These are phyloP conservation scores for Sphagnum contortum DNA, from an alignment of 225 moss, liverwort and hornwort genomes.

Conservation along the genomic window DNA sequence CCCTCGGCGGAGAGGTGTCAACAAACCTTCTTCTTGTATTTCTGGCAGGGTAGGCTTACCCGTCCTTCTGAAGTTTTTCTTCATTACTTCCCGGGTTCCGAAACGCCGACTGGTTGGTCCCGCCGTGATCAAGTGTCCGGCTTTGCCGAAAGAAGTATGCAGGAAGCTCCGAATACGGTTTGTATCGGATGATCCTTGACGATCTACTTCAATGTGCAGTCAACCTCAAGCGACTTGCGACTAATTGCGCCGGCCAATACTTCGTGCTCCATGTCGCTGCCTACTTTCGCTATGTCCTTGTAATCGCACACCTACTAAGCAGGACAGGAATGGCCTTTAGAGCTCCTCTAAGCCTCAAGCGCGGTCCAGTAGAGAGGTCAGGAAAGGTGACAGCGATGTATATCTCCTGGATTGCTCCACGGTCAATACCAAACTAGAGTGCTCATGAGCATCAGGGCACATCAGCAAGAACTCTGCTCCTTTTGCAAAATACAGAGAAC, in stretches of 20 bases:
- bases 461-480: too few species aligned
- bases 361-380: too few species aligned
- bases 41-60: constrained; percentile 25
- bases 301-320: too few species aligned
- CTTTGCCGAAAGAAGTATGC: not conserved
- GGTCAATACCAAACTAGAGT: too few species aligned
- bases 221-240: constrained; percentile 20
- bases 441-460: too few species aligned
- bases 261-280: constrained; percentile 29
- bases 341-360: too few species aligned
- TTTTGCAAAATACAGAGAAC: too few species aligned
- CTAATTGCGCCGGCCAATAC: constrained; percentile 19
- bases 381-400: too few species aligned
- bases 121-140: not conserved
- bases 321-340: too few species aligned
- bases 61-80: constrained; percentile 30
- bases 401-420: too few species aligned
- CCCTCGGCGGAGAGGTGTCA: constrained; percentile 32
- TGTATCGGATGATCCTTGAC: not conserved
- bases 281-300: not conserved
- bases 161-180: not conserved
- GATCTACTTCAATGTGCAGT: constrained; percentile 34
- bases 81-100: constrained; percentile 24
- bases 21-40: constrained; percentile 45
- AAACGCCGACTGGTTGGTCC: constrained; percentile 16